These are phyloP conservation scores for Exophiala calicioides DNA, from an alignment of 2,329 filamentous ascomycete genomes.

Conservation along the genomic window DNA sequence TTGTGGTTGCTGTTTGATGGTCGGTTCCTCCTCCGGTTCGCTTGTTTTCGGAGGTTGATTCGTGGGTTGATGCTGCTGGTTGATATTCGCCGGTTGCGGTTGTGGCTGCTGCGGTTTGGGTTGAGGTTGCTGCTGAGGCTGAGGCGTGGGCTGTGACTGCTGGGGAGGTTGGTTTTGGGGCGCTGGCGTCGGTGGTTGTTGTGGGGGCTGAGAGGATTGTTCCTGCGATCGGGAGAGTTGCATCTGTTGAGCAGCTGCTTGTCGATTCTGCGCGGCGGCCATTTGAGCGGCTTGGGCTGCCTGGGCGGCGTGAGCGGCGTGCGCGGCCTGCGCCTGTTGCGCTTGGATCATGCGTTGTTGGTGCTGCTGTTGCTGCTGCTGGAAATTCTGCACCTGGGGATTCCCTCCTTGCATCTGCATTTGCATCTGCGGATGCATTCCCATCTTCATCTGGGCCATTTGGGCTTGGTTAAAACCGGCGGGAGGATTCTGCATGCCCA, in stretches of 20 bases:
- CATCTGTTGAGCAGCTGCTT: constrained; percentile 44
- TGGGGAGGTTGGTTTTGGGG: constrained; percentile 42
- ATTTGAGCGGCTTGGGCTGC: constrained; percentile 27
- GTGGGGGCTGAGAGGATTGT: constrained; percentile 46
- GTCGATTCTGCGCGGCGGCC: constrained; percentile 40
- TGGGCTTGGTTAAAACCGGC: constrained; percentile 40
- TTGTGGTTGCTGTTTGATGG: constrained; percentile 35
- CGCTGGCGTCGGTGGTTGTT: constrained; percentile 45
- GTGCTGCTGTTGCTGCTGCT: constrained; percentile 47
- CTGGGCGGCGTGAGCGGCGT: no score
- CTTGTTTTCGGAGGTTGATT: constrained; percentile 34
- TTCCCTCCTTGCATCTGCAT: constrained; percentile 46
- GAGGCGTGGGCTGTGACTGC: constrained; percentile 37
- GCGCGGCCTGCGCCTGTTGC: constrained; percentile 36
- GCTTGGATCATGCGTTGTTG: constrained; percentile 40
- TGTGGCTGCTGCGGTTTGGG: constrained; percentile 40
- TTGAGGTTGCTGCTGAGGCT: constrained; percentile 39
- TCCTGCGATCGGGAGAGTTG: constrained; percentile 45
- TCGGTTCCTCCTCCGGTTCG: constrained; percentile 40
- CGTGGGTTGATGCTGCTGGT: constrained; percentile 32
- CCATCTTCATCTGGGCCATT: constrained; percentile 39
- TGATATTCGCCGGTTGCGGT: constrained; percentile 37
- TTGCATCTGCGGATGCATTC: constrained; percentile 29
- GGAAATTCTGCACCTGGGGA: constrained; percentile 45
- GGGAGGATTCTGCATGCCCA: constrained; percentile 25